phyloP scores from a whole-genome alignment of 768 basidiomycete species.

The Gyrodon lividus region DNA sequence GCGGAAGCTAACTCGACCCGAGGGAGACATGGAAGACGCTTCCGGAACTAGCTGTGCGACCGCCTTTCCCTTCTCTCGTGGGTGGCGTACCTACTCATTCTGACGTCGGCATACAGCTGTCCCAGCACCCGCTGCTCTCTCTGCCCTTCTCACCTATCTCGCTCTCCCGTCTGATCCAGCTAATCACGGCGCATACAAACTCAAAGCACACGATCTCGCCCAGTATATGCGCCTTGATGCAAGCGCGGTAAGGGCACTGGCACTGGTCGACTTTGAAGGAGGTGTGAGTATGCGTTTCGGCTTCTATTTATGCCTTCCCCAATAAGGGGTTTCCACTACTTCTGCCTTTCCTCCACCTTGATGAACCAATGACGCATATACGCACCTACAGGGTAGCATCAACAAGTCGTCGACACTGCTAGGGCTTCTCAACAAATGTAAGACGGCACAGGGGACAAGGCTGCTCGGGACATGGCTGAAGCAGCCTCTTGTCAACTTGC shows the following conservation, averaged over 20 bases:
- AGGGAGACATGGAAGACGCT: slow-evolving; percentile 22
- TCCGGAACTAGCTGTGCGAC: slow-evolving; percentile 14
- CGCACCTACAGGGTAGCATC: slow-evolving; percentile 44
- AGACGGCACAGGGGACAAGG: slow-evolving; percentile 91
- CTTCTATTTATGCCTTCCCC: background rate
- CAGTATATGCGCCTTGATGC: slow-evolving; percentile 97
- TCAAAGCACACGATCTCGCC: slow-evolving; percentile 85
- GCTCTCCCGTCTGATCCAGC: slow-evolving; percentile 72
- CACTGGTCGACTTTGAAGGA: slow-evolving; percentile 72
- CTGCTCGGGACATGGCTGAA: slow-evolving; percentile 91
- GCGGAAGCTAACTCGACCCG: slow-evolving; percentile 37
- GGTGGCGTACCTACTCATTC: background rate
- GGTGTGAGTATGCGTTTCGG: slow-evolving; percentile 22
- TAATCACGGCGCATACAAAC: slow-evolving; percentile 76
- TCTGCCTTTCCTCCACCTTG: background rate
- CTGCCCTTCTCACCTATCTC: slow-evolving; percentile 82
- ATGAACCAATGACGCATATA: slow-evolving; percentile 1
- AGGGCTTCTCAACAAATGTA: slow-evolving; percentile 91
- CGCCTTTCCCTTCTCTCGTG: background rate
- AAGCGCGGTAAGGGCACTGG: slow-evolving; percentile 87
- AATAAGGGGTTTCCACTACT: background rate
- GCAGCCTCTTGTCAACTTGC: slow-evolving; percentile 90
- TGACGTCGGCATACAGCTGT: slow-evolving; percentile 47
- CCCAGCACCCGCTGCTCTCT: slow-evolving; percentile 72
- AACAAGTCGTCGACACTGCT: slow-evolving; percentile 85